Evolutionary conservation across 768 basidiomycete genomes (phyloP).

Genomic region (Rhodotorula diobovata): DNA sequence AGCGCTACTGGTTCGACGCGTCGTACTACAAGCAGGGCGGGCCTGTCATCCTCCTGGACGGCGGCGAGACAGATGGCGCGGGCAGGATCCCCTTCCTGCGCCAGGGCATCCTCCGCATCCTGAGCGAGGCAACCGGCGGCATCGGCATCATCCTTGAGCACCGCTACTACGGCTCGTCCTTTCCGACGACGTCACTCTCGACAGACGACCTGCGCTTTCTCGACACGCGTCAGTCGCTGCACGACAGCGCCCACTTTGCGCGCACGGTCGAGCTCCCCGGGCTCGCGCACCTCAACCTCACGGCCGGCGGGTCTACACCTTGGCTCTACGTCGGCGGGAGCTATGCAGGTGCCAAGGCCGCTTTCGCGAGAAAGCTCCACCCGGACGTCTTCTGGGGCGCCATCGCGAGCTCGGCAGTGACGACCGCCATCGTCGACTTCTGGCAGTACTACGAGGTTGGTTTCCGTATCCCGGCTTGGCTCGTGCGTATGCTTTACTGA

Average conservation of each 20-base stretch:
- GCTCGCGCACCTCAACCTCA: slow-evolving; percentile 53
- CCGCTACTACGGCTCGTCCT: slow-evolving; percentile 64
- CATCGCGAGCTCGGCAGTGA: slow-evolving; percentile 85
- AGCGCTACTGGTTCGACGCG: slow-evolving; percentile 88
- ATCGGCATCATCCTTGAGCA: slow-evolving; percentile 52
- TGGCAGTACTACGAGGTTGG: slow-evolving; percentile 83
- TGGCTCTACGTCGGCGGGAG: slow-evolving; percentile 72
- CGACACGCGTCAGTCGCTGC: slow-evolving; percentile 79
- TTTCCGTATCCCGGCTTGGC: slow-evolving; percentile 51
- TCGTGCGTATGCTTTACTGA: slow-evolving; percentile 30
- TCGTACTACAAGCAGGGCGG: slow-evolving; percentile 70
- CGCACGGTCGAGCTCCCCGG: slow-evolving; percentile 66
- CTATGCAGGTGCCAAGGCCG: slow-evolving; percentile 70
- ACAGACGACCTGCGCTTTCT: slow-evolving; percentile 60
- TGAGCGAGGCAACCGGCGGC: slow-evolving; percentile 77
- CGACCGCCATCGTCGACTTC: slow-evolving; percentile 71
- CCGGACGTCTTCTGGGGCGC: slow-evolving; percentile 84
- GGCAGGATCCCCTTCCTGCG: slow-evolving; percentile 57
- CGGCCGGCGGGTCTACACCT: neutral
- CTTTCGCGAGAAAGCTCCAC: slow-evolving; percentile 81
- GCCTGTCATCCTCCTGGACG: slow-evolving; percentile 85
- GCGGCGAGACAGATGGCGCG: slow-evolving; percentile 84
- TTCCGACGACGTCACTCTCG: slow-evolving; percentile 70
- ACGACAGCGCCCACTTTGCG: slow-evolving; percentile 91
- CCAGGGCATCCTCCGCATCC: slow-evolving; percentile 78